Percentiles rank a stretch among this genome's conserved stretches.
These are phyloP conservation scores for Gastrolobium bilobum DNA, from an alignment of 306 rosid species.

Conservation along the genomic window DNA sequence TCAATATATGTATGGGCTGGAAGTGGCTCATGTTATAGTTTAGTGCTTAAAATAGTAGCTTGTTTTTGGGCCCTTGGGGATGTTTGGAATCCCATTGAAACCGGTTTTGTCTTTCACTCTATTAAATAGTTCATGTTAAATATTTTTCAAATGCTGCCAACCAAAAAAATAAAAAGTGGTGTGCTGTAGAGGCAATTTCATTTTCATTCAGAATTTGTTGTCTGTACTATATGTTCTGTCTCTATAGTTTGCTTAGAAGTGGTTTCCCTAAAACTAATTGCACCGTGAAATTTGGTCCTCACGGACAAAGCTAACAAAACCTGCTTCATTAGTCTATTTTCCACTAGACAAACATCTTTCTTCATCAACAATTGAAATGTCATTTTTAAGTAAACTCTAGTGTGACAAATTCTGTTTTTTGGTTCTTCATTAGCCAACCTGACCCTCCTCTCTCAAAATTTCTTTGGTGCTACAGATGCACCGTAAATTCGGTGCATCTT, in stretches of 20 bases:
- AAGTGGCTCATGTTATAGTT: not conserved
- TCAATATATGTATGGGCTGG: not conserved
- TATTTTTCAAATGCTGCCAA: constrained; percentile 10
- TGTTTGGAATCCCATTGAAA: constrained; percentile 7
- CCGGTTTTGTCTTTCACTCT: constrained; percentile 19
- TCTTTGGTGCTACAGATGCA: too few species aligned
- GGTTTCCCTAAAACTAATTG: constrained; percentile 16
- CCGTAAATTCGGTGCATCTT: too few species aligned
- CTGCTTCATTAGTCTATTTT: constrained; percentile 51
- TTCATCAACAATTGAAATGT: constrained; percentile 10
- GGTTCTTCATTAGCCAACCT: not conserved
- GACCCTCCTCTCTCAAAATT: too few species aligned
- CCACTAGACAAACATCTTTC: constrained; percentile 43
- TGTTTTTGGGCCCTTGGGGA: constrained; percentile 25
- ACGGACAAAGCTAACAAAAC: constrained; percentile 44
- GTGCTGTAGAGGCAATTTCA: constrained; percentile 38
- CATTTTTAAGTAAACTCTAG: constrained; percentile 24
- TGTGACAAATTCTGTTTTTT: constrained; percentile 38
- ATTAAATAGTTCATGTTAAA: not conserved
- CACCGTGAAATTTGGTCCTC: constrained; percentile 13
- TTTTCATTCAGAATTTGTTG: constrained; percentile 46
- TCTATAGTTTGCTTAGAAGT: constrained; percentile 9
- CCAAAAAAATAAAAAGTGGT: not conserved
- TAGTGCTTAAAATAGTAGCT: constrained; percentile 13
- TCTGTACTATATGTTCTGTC: not conserved